phyloP scores from a whole-genome alignment of 2,329 filamentous ascomycete genomes.

The Paecilomyces fulvus region DNA sequence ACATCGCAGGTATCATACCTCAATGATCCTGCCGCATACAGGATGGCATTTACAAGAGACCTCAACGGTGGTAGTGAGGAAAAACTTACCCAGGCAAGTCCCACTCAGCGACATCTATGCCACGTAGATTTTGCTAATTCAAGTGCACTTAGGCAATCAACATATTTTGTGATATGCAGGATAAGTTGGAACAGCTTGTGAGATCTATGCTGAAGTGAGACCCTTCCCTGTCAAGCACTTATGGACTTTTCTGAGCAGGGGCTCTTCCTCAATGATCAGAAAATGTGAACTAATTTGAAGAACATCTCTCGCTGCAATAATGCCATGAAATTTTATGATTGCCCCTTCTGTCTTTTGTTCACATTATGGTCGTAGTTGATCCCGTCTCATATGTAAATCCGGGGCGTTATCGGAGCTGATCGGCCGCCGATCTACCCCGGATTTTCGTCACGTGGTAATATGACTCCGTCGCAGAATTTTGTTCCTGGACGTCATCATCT shows the following conservation, averaged over 20 bases:
- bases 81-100: conserved; percentile 39
- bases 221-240: neutral
- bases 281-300: no score
- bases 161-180: conserved; percentile 50
- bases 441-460: neutral
- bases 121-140: neutral
- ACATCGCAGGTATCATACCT: conserved; percentile 17
- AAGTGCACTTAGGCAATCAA: conserved; percentile 39
- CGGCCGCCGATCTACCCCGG: neutral
- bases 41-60: conserved; percentile 44
- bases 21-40: conserved; percentile 41
- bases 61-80: conserved; percentile 32
- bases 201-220: conserved; percentile 6
- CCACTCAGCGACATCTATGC: neutral
- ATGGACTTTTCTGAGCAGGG: no score
- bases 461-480: neutral
- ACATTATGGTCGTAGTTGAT: no score
- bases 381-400: neutral
- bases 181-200: conserved; percentile 38
- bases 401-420: neutral
- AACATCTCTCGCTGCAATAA: no score
- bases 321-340: no score
- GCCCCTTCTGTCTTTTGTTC: no score
- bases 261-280: no score
- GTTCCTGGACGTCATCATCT: neutral